A percentile compares a stretch with the other conserved stretches of the same genome.
Conservation (phyloP, 768 basidiomycete genomes). For the Sistotremastrum niveocremeum region DNA sequence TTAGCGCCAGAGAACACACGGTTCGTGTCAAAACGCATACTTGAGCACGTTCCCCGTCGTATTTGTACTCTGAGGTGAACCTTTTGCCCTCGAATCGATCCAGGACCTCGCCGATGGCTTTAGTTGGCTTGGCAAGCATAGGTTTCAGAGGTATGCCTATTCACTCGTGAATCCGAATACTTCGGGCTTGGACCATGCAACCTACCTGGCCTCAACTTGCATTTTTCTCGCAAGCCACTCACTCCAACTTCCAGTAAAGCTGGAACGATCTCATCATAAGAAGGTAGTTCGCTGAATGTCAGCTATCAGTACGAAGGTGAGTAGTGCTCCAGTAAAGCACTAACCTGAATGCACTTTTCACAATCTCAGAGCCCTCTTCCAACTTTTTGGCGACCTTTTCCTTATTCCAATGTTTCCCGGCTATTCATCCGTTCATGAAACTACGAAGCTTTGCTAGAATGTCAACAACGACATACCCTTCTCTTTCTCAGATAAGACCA, state of each 20-base stretch:
- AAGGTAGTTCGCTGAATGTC: constrained; percentile 67
- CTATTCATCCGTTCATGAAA: constrained; percentile 22
- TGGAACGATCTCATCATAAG: constrained; percentile 85
- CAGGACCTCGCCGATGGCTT: constrained; percentile 94
- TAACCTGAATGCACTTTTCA: constrained; percentile 91
- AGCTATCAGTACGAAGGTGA: constrained; percentile 2
- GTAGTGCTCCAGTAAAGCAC: constrained; percentile 5
- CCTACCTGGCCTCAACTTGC: constrained; percentile 81
- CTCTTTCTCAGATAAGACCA: constrained; percentile 70
- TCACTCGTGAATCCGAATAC: neutral
- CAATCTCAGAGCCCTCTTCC: constrained; percentile 59
- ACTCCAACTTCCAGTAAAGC: constrained; percentile 74
- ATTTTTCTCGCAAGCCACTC: constrained; percentile 49
- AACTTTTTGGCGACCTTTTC: constrained; percentile 62
- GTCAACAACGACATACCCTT: constrained; percentile 22
- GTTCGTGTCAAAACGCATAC: constrained; percentile 20
- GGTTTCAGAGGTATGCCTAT: constrained; percentile 80
- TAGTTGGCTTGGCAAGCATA: constrained; percentile 98
- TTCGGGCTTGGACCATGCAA: neutral
- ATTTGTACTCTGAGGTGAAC: constrained; percentile 99
- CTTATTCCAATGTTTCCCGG: constrained; percentile 55
- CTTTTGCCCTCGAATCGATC: constrained; percentile 91
- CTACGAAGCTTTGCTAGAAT: neutral
- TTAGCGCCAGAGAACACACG: neutral
- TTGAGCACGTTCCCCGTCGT: constrained; percentile 96